These are phyloP conservation scores for Phaeotremella skinneri DNA, from an alignment of 768 basidiomycete genomes.

Conservation along the genomic window DNA sequence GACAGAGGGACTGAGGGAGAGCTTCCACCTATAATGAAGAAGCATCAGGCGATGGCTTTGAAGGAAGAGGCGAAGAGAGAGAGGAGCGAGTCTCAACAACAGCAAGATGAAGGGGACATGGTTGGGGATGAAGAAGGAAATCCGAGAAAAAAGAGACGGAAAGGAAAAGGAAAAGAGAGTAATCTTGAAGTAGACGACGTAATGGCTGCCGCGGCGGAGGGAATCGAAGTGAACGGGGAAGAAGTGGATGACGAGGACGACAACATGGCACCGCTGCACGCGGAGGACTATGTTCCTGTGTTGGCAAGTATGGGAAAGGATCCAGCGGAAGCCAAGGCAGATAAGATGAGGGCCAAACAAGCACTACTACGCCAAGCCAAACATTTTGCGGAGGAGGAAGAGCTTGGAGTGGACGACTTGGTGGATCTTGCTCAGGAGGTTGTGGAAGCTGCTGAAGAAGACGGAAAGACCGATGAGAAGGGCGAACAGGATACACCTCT, in stretches of 20 bases:
- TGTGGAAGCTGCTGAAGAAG: slow-evolving; percentile 14
- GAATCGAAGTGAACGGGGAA: slow-evolving; percentile 6
- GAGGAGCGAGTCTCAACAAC: neutral
- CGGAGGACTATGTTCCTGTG: slow-evolving; percentile 22
- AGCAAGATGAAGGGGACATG: slow-evolving; percentile 16
- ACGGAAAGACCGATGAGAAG: slow-evolving; percentile 6
- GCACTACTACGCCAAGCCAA: neutral
- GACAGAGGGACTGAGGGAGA: slow-evolving; percentile 26
- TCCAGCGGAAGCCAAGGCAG: slow-evolving; percentile 19
- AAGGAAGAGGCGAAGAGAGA: slow-evolving; percentile 20
- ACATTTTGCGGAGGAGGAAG: neutral
- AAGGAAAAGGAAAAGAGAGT: slow-evolving; percentile 13
- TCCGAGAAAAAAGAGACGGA: slow-evolving; percentile 54
- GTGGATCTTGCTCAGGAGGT: slow-evolving; percentile 10
- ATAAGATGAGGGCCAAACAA: slow-evolving; percentile 6
- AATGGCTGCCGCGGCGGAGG: slow-evolving; percentile 5
- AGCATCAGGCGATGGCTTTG: slow-evolving; percentile 16
- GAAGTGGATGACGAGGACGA: slow-evolving; percentile 26
- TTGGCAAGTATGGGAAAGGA: slow-evolving; percentile 23
- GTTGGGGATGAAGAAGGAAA: slow-evolving; percentile 7
- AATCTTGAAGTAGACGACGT: slow-evolving; percentile 9
- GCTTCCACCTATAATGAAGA: slow-evolving; percentile 36
- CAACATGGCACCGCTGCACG: slow-evolving; percentile 15
- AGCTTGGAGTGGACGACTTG: slow-evolving; percentile 17
- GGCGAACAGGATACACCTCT: neutral